Percentiles rank a stretch among this genome's conserved stretches.
Evolutionary conservation across 1,284 basidiomycete species (phyloP).

Genomic region (Cryptococcus jaspeensis): DNA sequence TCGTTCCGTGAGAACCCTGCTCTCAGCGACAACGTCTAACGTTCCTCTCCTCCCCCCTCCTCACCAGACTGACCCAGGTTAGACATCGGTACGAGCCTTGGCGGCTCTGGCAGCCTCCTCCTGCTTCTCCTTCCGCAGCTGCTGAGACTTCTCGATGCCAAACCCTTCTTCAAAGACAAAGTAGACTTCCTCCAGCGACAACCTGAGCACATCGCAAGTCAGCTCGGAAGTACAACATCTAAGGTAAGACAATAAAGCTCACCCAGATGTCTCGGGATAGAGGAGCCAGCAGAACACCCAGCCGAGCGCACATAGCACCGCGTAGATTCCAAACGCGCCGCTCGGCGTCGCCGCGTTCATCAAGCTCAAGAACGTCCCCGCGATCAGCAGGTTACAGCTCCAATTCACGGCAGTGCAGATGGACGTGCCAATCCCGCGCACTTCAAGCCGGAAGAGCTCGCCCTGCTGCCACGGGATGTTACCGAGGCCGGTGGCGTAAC

Average conservation of each 20-base stretch:
- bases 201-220: constrained; percentile 46
- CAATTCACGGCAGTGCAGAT: constrained; percentile 78
- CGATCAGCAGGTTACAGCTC: constrained; percentile 70
- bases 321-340: constrained; percentile 77
- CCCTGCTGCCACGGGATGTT: constrained; percentile 88
- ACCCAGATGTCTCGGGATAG: constrained; percentile 70
- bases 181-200: constrained; percentile 72
- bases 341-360: constrained; percentile 73
- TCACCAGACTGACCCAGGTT: no score
- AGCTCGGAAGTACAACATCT: background rate
- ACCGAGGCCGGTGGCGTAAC: constrained; percentile 72
- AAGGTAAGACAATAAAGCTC: constrained; percentile 8
- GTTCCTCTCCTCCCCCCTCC: no score
- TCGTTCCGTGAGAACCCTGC: no score
- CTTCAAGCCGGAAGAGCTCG: constrained; percentile 75
- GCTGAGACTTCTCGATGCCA: constrained; percentile 47
- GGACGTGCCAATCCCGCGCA: constrained; percentile 75
- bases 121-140: constrained; percentile 8
- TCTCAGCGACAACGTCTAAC: no score
- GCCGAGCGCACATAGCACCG: constrained; percentile 67
- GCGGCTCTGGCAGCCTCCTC: background rate
- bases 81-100: no score
- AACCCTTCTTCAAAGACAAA: constrained; percentile 54
- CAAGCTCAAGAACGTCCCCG: constrained; percentile 70
- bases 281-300: constrained; percentile 67